Evolutionary conservation across 345 rosid genomes (phyloP), one percentile per base, ranked within the genome.

Genomic region (Salix arbutifolia): DNA sequence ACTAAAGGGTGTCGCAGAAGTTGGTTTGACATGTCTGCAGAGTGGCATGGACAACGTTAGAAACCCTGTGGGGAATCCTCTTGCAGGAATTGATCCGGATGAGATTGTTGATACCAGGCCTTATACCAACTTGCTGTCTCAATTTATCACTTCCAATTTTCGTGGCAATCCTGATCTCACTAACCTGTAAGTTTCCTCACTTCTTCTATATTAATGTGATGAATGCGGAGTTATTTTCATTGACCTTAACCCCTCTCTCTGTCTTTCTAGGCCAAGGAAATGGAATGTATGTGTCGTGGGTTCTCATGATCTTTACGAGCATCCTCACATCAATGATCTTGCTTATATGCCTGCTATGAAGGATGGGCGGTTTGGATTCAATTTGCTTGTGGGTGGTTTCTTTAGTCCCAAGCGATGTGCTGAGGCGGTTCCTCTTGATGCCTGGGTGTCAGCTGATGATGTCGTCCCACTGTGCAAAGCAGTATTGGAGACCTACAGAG

Each of bases 31-130:
- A 26, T 89, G 98, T 80, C 87, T 95, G 44, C 99, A 93, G 82
- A 93, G 98, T 76, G 98, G 98, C 21, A 95, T 95, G 99, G 98
- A 95, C 90, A 95, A 93, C 77, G 99, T 95, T 46, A 85, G 98
- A 83, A 95, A 95, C 72, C 99, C 99, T 0, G 99, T 95, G 19
- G 99, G 99, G 13, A 95, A 85, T 72, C 99, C 99, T 46, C 58
- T 95, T 76, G 98, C 99, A 18, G 98, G 99, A 31, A 95, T 95
- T 77, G 99, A 95, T 68, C 98, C 90, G 0, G 81, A 83, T 1
- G 99, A 95, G 90, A 95, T 95, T 11, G 90, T 95, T 1, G 98
- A 95, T 56, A 95, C 97, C 0, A 79, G 97, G 21, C 97, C 99
- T 81, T 93, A 93, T 75, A 90, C 89, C 28, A 93, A 90, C 67